Conservation (phyloP, 108 stramenopile species). For the Cyclotella distinguenda region DNA sequence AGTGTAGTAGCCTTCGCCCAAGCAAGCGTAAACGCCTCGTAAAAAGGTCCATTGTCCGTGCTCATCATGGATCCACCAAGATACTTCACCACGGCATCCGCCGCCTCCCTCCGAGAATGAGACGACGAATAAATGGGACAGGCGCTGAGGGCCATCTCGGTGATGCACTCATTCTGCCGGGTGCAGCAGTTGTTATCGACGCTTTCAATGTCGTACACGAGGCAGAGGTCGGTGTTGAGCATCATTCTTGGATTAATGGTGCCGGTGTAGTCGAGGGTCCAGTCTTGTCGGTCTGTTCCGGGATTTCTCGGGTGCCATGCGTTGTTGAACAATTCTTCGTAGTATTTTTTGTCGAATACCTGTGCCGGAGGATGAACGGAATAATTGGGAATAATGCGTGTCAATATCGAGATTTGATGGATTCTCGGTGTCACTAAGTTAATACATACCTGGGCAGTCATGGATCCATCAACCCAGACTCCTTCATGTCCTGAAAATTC, state of each 20-base stretch:
- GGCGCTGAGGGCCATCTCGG: background rate
- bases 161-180: slow-evolving; percentile 18
- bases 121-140: slow-evolving; percentile 8
- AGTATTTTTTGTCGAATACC: slow-evolving; percentile 38
- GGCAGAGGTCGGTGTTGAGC: slow-evolving; percentile 50
- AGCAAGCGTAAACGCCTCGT: slow-evolving; percentile 25
- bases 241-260: slow-evolving; percentile 34
- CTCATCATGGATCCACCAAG: slow-evolving; percentile 12
- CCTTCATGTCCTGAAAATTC: slow-evolving; percentile 45
- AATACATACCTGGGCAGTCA: slow-evolving; percentile 11
- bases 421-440: background rate
- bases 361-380: background rate
- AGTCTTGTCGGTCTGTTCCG: slow-evolving; percentile 9
- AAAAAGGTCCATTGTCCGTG: slow-evolving; percentile 34
- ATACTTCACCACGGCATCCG: slow-evolving; percentile 19
- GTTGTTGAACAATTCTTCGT: slow-evolving; percentile 34
- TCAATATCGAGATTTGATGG: background rate
- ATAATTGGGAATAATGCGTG: background rate
- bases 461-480: slow-evolving; percentile 28
- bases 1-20: slow-evolving; percentile 35
- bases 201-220: slow-evolving; percentile 38
- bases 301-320: slow-evolving; percentile 32
- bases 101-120: slow-evolving; percentile 10
- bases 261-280: slow-evolving; percentile 17
- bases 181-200: slow-evolving; percentile 30